Evolutionary conservation across 116 monocot species (phyloP), one percentile per base, ranked within the genome.

Genomic region (Phalaenopsis hybrid): DNA sequence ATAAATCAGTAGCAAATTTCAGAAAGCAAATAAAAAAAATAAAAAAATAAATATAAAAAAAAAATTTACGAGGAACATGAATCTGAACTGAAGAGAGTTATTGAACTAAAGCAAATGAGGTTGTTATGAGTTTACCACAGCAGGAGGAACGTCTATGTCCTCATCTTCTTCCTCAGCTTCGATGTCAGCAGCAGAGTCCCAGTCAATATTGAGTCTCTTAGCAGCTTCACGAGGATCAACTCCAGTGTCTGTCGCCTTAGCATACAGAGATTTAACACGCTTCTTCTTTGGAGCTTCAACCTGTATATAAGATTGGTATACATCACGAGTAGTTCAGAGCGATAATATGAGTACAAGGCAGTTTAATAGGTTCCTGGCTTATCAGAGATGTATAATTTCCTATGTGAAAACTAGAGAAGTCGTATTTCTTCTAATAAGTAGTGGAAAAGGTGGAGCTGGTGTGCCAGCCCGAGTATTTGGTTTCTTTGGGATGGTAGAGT

Each of bases 171-270:
- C 94, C 69, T 86, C 90, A 8, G 69, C 21, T 76, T 92, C 88
- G 8, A 96, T 85, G 78, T 92, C 91, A 52, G 88, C 96, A 78
- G 92, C 94, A n/a, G 88, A 80, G 86, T 96, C 96, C 96, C 96
- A 96, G 82, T 96, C 96, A 61, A 96, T 81, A 37, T 94, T 92
- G 72, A 96, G 89, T 81, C 91, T 89, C 86, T 87, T 94, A 10
- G 92, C 94, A 81, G 96, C 92, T 79, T 82, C 89, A 78, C 83
- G 28, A 17, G 89, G 91, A 89, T 96, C 90, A 48, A 96, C 55
- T 78, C 96, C 96, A 44, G 94, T 96, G 82, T 96, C 92, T 50
- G 96, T 96, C n/a, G 86, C 89, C 80, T 81, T 96, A 76, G 96
- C 96, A 87, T 96, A 96, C 34, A 87, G 76, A 61, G 96, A 96